A percentile compares a stretch with the other conserved stretches of the same genome.
Evolutionary conservation across 768 basidiomycete species (phyloP).

Genomic region (Imleria badia): DNA sequence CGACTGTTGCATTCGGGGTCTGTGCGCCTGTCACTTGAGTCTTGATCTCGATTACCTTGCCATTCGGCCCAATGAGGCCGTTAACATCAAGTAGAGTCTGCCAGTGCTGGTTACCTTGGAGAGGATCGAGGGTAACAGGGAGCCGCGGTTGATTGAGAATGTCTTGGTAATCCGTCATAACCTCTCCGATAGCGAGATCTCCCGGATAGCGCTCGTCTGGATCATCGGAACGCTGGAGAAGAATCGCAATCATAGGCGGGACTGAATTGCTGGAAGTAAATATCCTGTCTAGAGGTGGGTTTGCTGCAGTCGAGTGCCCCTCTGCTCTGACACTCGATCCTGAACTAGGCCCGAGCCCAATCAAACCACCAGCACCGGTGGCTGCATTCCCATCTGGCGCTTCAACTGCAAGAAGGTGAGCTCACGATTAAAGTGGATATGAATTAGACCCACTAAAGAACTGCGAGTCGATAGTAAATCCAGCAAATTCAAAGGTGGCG

Average conservation of each 20-base stretch:
- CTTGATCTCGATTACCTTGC: constrained; percentile 43
- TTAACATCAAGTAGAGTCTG: constrained; percentile 60
- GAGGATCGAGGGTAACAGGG: constrained; percentile 41
- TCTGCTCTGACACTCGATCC: constrained; percentile 47
- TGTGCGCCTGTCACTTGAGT: constrained; percentile 46
- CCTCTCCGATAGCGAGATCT: constrained; percentile 61
- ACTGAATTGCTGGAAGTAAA: constrained; percentile 58
- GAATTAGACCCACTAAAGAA: constrained; percentile 16
- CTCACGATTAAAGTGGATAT: background rate
- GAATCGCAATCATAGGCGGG: constrained; percentile 61
- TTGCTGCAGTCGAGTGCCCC: constrained; percentile 39
- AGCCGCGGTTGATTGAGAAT: constrained; percentile 54
- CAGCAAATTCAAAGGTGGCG: constrained; percentile 31
- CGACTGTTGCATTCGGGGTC: constrained; percentile 50
- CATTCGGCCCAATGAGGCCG: constrained; percentile 63
- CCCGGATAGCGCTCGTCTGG: constrained; percentile 53
- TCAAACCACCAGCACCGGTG: constrained; percentile 33
- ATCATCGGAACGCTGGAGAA: constrained; percentile 60
- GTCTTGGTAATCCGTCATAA: constrained; percentile 47
- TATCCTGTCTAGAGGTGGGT: constrained; percentile 61
- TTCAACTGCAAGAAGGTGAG: constrained; percentile 19
- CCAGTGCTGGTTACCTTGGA: constrained; percentile 57
- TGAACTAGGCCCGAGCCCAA: constrained; percentile 64
- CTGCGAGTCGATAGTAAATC: constrained; percentile 50
- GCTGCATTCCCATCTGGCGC: constrained; percentile 13